A percentile compares a stretch with the other conserved stretches of the same genome.
Conservation (phyloP, 495 filamentous ascomycete genomes). For the Penicillium desertorum region DNA sequence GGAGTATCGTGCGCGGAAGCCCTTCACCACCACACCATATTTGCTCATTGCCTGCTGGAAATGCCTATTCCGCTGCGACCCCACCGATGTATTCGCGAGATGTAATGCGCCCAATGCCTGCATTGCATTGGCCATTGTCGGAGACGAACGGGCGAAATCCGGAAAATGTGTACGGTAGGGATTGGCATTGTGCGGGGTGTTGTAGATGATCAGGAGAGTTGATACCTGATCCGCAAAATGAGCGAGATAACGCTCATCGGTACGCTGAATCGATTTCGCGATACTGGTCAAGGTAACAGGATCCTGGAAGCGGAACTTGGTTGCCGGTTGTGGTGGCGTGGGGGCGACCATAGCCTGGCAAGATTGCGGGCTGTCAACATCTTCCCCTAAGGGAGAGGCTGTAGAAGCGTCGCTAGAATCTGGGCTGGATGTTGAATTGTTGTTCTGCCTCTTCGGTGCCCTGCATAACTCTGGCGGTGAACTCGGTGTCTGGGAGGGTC, state of each 20-base stretch:
- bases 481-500: conserved; percentile 25
- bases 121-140: conserved; percentile 44
- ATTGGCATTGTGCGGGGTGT: conserved; percentile 38
- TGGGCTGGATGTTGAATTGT: conserved; percentile 12
- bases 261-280: conserved; percentile 26
- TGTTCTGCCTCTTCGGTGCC: conserved; percentile 26
- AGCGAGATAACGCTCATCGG: conserved; percentile 38
- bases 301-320: conserved; percentile 30
- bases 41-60: conserved; percentile 45
- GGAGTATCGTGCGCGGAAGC: conserved; percentile 35
- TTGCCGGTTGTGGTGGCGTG: conserved; percentile 14
- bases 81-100: conserved; percentile 41
- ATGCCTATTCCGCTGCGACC: conserved; percentile 36
- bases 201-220: conserved; percentile 41
- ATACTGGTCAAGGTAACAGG: conserved; percentile 25
- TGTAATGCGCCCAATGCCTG: conserved; percentile 46
- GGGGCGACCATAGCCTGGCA: conserved; percentile 26
- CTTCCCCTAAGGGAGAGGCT: conserved; percentile 18
- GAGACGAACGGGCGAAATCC: conserved; percentile 37
- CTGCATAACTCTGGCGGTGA: conserved; percentile 13
- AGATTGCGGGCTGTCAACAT: conserved; percentile 13
- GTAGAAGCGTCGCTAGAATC: conserved; percentile 16
- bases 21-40: conserved; percentile 42
- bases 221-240: conserved; percentile 44
- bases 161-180: conserved; percentile 41